These are phyloP conservation scores for Psilocybe sp. DNA, from an alignment of 768 basidiomycete genomes.

Conservation along the genomic window DNA sequence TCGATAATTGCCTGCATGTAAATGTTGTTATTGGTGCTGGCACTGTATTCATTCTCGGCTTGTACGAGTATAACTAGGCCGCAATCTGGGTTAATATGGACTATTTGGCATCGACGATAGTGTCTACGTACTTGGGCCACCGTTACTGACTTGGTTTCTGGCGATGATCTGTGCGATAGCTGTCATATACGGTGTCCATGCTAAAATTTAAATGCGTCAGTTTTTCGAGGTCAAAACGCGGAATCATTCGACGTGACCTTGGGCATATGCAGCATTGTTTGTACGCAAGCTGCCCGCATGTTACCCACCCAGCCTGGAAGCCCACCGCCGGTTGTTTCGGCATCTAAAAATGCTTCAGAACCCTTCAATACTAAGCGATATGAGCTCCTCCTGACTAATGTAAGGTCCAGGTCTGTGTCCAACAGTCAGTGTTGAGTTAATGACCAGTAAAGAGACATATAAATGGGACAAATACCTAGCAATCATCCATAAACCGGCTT, in stretches of 20 bases:
- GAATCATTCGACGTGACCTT: conserved; percentile 25
- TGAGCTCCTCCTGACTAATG: conserved; percentile 33
- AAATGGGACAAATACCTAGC: conserved; percentile 32
- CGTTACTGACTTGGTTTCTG: conserved; percentile 55
- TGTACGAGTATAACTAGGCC: conserved; percentile 44
- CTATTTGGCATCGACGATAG: background rate
- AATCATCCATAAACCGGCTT: conserved; percentile 55
- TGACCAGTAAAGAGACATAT: background rate
- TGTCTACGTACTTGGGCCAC: conserved; percentile 47
- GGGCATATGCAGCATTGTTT: conserved; percentile 44
- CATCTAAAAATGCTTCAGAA: conserved; percentile 24
- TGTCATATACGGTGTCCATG: conserved; percentile 58
- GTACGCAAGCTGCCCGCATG: conserved; percentile 48
- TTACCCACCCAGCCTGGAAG: conserved; percentile 62
- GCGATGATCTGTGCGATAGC: conserved; percentile 47
- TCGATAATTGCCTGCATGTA: conserved; percentile 52
- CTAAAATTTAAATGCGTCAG: conserved; percentile 17
- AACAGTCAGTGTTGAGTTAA: background rate
- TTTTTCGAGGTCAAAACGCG: background rate
- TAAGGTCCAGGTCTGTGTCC: conserved; percentile 49
- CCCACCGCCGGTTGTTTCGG: conserved; percentile 52
- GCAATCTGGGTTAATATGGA: background rate
- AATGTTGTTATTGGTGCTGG: conserved; percentile 35
- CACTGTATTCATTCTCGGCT: conserved; percentile 56
- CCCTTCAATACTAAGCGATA: background rate